Evolutionary conservation across 2,329 filamentous ascomycete genomes (phyloP).

Genomic region (Colletotrichum somersetense): DNA sequence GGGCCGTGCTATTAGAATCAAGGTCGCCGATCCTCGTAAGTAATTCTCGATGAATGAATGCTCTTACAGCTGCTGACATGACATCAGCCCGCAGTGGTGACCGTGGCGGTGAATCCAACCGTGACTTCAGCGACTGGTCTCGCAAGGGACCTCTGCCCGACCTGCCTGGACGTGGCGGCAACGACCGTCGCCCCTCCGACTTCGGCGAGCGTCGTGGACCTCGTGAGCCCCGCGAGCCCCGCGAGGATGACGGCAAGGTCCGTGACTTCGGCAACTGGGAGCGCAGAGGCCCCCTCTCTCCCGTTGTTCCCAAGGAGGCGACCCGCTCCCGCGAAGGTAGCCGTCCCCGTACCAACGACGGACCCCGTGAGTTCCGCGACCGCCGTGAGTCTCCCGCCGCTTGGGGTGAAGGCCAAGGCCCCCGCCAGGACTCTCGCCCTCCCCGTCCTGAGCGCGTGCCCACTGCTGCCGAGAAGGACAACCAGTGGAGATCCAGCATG

Average conservation of each 20-base stretch:
- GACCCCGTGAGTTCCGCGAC: conserved; percentile 70
- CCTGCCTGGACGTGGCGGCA: conserved; percentile 67
- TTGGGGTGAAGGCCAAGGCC: conserved; percentile 75
- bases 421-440: conserved; percentile 77
- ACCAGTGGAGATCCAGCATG: conserved; percentile 93
- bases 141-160: conserved; percentile 91
- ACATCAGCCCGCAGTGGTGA: conserved; percentile 84
- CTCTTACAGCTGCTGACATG: conserved; percentile 51
- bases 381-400: conserved; percentile 78
- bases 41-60: conserved; percentile 45
- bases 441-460: conserved; percentile 75
- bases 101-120: conserved; percentile 71
- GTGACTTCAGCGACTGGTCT: conserved; percentile 91
- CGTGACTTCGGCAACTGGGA: conserved; percentile 94
- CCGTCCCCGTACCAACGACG: conserved; percentile 68
- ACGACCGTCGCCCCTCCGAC: conserved; percentile 59
- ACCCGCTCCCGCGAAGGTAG: conserved; percentile 67
- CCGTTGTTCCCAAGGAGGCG: conserved; percentile 69
- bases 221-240: conserved; percentile 74
- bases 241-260: conserved; percentile 76
- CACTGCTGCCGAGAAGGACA: conserved; percentile 92
- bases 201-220: conserved; percentile 57
- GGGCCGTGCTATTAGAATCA: conserved; percentile 90
- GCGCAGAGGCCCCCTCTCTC: conserved; percentile 90
- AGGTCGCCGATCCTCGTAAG: conserved; percentile 97